These are phyloP conservation scores for Berberis thunbergii DNA, from an alignment of 164 flowering plant genomes.

Conservation along the genomic window DNA sequence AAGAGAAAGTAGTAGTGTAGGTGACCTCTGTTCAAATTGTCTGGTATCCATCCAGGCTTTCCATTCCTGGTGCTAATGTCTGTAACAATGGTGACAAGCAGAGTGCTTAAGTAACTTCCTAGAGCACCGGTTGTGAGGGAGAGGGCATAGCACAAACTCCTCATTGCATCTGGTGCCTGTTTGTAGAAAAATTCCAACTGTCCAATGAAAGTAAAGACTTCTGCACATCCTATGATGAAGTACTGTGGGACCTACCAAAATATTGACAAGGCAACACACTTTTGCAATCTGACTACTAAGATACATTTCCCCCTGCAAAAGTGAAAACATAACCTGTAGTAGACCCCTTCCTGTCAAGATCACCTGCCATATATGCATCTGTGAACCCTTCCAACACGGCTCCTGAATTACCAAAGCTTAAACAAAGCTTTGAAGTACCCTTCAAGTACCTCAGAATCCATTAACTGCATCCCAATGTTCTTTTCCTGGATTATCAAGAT, in stretches of 20 bases:
- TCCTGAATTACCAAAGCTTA: too few species aligned
- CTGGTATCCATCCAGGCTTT: conserved; percentile 66
- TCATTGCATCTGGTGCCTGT: conserved; percentile 75
- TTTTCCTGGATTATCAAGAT: too few species aligned
- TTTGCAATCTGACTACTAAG: too few species aligned
- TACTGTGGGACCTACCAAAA: conserved; percentile 76
- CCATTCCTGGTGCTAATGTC: conserved; percentile 38
- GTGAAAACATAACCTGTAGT: too few species aligned
- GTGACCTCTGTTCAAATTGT: conserved; percentile 64
- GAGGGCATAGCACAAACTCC: conserved; percentile 59
- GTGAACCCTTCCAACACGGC: too few species aligned
- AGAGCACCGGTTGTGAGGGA: conserved; percentile 50
- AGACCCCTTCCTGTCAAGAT: too few species aligned
- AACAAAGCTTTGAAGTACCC: too few species aligned
- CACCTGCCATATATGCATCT: too few species aligned
- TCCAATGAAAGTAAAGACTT: conserved; percentile 57
- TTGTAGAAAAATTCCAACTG: conserved; percentile 75
- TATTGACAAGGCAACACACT: too few species aligned
- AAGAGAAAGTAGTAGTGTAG: conserved; percentile 47
- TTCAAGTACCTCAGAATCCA: too few species aligned
- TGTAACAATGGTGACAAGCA: conserved; percentile 60
- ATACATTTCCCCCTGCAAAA: too few species aligned
- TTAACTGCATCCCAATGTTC: too few species aligned
- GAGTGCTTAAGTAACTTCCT: conserved; percentile 61
- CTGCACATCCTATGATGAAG: conserved; percentile 64